Evolutionary conservation across 2,329 filamentous ascomycete species (phyloP), one percentile per base, ranked within the genome.

Genomic region (Thielaviopsis cerberus): DNA sequence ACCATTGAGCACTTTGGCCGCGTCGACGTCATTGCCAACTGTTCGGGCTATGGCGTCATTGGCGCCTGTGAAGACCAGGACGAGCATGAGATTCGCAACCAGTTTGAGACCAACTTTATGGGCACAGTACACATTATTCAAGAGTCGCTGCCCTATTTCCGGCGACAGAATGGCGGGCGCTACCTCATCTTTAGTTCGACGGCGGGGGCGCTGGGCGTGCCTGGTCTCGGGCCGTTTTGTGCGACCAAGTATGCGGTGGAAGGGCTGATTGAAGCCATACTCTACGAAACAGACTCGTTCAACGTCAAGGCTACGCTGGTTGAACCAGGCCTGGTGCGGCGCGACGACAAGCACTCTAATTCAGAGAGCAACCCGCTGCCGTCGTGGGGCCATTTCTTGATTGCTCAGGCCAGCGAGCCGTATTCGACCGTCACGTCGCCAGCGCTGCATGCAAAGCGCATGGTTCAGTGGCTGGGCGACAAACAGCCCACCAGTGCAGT

Each of bases 101-200:
- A 97, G 70, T 96, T 97, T 71, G 88, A 94, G 74, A 96, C 90
- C 23, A 98, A 98, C 70, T 95, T 96, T 70, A 91, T 94, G 76
- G 92, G 92, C 57, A 94, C 89, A 0, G 71, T 97, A 61, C 86
- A 97, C 70, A 95, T 98, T 65, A 85, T 97, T 60, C 89, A 96
- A 68, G 74, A 87, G 22, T 90, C 86, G 1, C 73, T 97, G 41
- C 89, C 90, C 0, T 88, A 94, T 71, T 94, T 97, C 64, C 82
- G 91, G 55, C 76, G 82, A 62, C 83, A 88, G 63, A 77, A 78
- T 23, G 75, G 74, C 0, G 92, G 92, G 1, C 80, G 90, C 27
- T 97, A 96, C 69, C 76, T 97, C 55, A 94, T 97, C 62, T 96
- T 97, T 72, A 95, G 88, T 67, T 92, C 86, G 8, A 96, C 89